phyloP scores from a whole-genome alignment of 2,329 filamentous ascomycete genomes.

The Exserohilum turcica region DNA sequence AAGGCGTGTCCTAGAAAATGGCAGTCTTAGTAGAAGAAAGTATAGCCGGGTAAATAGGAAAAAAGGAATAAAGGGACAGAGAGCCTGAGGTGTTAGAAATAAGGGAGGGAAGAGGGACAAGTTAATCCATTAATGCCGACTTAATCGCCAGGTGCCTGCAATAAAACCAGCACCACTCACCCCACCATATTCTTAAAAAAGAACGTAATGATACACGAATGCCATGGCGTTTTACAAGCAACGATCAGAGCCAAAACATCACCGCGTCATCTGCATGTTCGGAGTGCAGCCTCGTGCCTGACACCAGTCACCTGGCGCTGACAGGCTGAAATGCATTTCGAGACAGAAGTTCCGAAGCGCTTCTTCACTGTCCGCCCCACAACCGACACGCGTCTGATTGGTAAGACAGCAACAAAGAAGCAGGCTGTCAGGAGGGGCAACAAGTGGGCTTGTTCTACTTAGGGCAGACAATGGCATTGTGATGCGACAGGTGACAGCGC shows the following conservation, averaged over 20 bases:
- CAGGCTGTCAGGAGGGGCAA: not conserved
- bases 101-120: no score
- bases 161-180: not conserved
- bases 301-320: not conserved
- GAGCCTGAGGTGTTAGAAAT: no score
- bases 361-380: not conserved
- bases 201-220: no score
- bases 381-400: not conserved
- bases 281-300: no score
- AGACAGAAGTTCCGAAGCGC: not conserved
- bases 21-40: no score
- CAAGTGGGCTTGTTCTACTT: not conserved
- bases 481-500: not conserved
- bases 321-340: slow-evolving; percentile 13
- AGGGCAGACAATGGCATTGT: not conserved
- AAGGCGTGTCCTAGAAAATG: not conserved
- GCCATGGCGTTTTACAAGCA: no score
- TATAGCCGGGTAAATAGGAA: not conserved
- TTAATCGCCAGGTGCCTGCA: not conserved
- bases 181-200: no score
- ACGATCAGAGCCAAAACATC: no score
- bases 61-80: not conserved
- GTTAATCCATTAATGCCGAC: not conserved
- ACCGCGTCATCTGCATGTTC: no score
- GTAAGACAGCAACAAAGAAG: not conserved